These are phyloP conservation scores for Monilinia vaccinii-corymbosi DNA, from an alignment of 2,329 filamentous ascomycete genomes.

Conservation along the genomic window DNA sequence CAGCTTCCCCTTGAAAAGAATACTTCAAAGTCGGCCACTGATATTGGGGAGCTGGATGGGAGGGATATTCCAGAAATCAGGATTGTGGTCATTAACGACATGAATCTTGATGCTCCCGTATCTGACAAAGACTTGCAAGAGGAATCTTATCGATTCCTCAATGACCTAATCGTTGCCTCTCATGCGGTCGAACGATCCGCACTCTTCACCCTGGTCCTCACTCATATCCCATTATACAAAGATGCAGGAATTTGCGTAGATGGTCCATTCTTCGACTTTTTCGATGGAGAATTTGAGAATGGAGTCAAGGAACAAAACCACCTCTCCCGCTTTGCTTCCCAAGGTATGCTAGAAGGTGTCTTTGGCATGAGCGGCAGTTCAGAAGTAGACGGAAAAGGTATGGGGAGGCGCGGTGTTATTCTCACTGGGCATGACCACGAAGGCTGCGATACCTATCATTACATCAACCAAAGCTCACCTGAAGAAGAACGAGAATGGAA, in stretches of 20 bases:
- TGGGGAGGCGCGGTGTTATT: constrained; percentile 66
- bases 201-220: constrained; percentile 75
- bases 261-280: constrained; percentile 73
- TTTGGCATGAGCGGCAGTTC: constrained; percentile 64
- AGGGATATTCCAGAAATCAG: constrained; percentile 60
- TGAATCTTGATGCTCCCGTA: constrained; percentile 86
- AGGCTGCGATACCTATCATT: constrained; percentile 86
- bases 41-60: constrained; percentile 35
- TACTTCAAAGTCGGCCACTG: constrained; percentile 29
- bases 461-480: constrained; percentile 51
- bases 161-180: constrained; percentile 55
- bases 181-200: constrained; percentile 51
- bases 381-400: constrained; percentile 48
- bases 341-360: constrained; percentile 72
- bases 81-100: constrained; percentile 79
- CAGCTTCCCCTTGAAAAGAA: constrained; percentile 39
- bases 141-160: constrained; percentile 69
- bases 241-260: constrained; percentile 74
- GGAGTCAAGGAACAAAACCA: constrained; percentile 88
- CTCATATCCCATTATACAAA: constrained; percentile 88
- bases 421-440: constrained; percentile 93
- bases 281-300: constrained; percentile 52
- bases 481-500: constrained; percentile 28
- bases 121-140: constrained; percentile 57
- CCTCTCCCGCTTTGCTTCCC: constrained; percentile 62